phyloP scores from a whole-genome alignment of 352 stramenopile genomes.

The Phytophthora capsici region DNA sequence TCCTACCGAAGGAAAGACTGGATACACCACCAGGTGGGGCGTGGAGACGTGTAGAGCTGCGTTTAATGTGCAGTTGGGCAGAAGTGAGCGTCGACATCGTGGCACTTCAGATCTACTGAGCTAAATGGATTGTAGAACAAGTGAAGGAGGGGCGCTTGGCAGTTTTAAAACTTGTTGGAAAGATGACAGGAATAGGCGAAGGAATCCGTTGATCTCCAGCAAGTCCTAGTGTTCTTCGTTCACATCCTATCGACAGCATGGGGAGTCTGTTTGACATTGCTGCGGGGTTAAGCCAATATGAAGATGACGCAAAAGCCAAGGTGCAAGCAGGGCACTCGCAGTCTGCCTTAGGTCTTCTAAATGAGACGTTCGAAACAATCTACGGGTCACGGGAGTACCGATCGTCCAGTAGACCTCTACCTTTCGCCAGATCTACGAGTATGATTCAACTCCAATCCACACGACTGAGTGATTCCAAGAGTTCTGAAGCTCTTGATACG shows the following conservation, averaged over 20 bases:
- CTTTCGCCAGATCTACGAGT: conserved; percentile 23
- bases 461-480: conserved; percentile 30
- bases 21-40: conserved; percentile 69
- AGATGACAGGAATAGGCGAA: conserved; percentile 17
- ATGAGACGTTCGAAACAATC: conserved; percentile 62
- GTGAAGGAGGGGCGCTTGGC: background rate
- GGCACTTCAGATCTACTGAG: background rate
- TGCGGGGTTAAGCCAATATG: conserved; percentile 55
- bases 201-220: background rate
- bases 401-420: conserved; percentile 6
- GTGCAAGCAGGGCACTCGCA: conserved; percentile 13
- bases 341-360: conserved; percentile 48
- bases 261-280: conserved; percentile 71
- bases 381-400: conserved; percentile 33
- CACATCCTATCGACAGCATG: conserved; percentile 31
- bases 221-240: background rate
- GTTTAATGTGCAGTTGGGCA: conserved; percentile 74
- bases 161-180: conserved; percentile 22
- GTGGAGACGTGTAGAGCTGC: conserved; percentile 79
- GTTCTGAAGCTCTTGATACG: conserved; percentile 18
- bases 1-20: conserved; percentile 73
- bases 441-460: conserved; percentile 20
- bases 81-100: conserved; percentile 83
- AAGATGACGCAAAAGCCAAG: background rate
- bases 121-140: conserved; percentile 1